phyloP scores from a whole-genome alignment of 169 alveolate genomes.

The Eimeria tenella region DNA sequence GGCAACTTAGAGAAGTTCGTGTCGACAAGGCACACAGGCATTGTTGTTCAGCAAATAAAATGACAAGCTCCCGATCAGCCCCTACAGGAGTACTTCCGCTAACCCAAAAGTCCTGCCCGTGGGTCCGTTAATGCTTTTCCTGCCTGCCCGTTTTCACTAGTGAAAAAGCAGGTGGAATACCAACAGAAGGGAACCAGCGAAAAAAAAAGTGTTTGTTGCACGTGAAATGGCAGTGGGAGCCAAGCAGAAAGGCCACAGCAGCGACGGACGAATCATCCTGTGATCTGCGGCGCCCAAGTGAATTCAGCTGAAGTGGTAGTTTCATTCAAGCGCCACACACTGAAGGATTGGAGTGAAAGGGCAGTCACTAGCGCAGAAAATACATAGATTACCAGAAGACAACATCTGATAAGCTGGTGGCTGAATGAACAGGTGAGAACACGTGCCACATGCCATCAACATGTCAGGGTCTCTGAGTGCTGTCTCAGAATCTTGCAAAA shows the following conservation, averaged over 20 bases:
- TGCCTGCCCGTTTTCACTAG: too few relatives aligned
- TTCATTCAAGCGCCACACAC: slow-evolving; percentile 3
- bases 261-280: not conserved
- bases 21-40: too few relatives aligned
- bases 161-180: too few relatives aligned
- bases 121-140: too few relatives aligned
- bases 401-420: slow-evolving; percentile 59
- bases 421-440: slow-evolving; percentile 50
- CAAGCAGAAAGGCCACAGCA: not conserved
- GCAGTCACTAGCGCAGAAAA: slow-evolving; percentile 26
- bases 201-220: too few relatives aligned
- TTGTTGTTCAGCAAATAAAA: too few relatives aligned
- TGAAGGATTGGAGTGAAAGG: slow-evolving; percentile 29
- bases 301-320: not conserved
- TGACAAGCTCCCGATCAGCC: too few relatives aligned
- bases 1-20: too few relatives aligned
- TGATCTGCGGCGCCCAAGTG: not conserved
- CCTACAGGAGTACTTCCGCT: too few relatives aligned
- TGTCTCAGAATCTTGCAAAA: not conserved
- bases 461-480: not conserved
- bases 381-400: not conserved
- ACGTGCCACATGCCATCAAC: slow-evolving; percentile 25
- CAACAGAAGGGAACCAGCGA: too few relatives aligned
- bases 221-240: too few relatives aligned
- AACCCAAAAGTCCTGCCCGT: too few relatives aligned